Percentiles rank a stretch among this genome's conserved stretches.
These are phyloP conservation scores for Trichophyton equinum DNA, from an alignment of 2,329 filamentous ascomycete species.

Conservation along the genomic window DNA sequence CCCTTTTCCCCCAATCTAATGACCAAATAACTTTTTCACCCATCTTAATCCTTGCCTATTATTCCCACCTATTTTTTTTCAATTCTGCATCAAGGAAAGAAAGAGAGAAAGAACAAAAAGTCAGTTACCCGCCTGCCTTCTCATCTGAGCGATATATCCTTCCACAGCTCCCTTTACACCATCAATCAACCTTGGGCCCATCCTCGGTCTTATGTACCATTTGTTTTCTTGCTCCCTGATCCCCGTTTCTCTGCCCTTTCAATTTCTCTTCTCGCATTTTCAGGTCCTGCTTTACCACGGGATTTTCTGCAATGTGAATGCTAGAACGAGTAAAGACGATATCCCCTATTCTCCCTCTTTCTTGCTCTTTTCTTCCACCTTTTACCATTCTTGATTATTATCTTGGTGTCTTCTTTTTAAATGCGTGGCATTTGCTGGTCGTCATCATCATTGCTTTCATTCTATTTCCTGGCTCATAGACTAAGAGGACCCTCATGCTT, in stretches of 20 bases:
- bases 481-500: background rate
- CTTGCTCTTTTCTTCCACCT: background rate
- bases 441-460: background rate
- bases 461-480: slow-evolving; percentile 2
- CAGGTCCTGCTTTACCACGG: background rate
- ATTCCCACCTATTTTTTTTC: background rate
- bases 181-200: background rate
- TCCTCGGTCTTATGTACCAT: slow-evolving; percentile 3
- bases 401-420: slow-evolving; percentile 1
- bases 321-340: background rate
- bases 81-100: background rate
- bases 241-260: background rate
- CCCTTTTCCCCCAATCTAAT: background rate
- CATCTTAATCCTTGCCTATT: background rate
- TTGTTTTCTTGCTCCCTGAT: background rate
- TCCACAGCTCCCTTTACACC: background rate
- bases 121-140: background rate
- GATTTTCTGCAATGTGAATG: background rate
- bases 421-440: slow-evolving; percentile 3
- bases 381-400: background rate
- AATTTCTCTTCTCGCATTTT: background rate
- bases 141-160: background rate
- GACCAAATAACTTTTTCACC: background rate
- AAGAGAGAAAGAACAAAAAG: background rate
- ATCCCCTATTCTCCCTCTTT: background rate